These are phyloP conservation scores for Calocybe cyanea DNA, from an alignment of 768 basidiomycete species.

Conservation along the genomic window DNA sequence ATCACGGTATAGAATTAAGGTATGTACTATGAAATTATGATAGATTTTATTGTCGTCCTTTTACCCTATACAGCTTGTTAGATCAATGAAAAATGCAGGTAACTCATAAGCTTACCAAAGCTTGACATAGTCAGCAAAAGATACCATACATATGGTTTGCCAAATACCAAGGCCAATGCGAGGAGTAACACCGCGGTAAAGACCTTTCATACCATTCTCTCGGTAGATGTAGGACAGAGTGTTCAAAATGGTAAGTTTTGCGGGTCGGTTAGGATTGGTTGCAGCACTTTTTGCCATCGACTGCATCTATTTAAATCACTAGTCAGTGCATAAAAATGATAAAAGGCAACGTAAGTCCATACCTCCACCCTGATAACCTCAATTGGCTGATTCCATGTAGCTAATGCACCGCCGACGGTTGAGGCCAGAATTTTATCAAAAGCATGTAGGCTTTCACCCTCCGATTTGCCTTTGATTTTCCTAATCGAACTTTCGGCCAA, in stretches of 20 bases:
- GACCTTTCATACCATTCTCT: conserved; percentile 93
- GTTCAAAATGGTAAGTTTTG: conserved; percentile 87
- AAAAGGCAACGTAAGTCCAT: conserved; percentile 10
- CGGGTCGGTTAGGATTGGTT: conserved; percentile 73
- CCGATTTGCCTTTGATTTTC: conserved; percentile 71
- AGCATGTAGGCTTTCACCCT: conserved; percentile 69
- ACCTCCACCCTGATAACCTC: conserved; percentile 97
- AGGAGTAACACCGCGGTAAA: conserved; percentile 97
- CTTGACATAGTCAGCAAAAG: conserved; percentile 95
- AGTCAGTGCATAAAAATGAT: background rate
- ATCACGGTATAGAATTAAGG: conserved; percentile 19
- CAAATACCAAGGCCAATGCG: conserved; percentile 94
- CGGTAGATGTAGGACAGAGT: conserved; percentile 93
- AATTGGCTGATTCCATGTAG: conserved; percentile 99
- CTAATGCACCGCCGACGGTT: conserved; percentile 88
- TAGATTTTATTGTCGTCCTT: conserved; percentile 31
- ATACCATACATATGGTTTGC: conserved; percentile 99
- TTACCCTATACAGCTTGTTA: conserved; percentile 42
- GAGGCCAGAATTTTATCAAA: conserved; percentile 88
- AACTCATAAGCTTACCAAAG: conserved; percentile 48
- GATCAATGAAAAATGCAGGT: background rate
- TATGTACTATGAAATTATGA: conserved; percentile 14
- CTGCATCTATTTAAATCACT: conserved; percentile 76
- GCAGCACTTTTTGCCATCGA: conserved; percentile 85
- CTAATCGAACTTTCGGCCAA: conserved; percentile 82